Evolutionary conservation across 2,329 filamentous ascomycete species (phyloP), one percentile per base, ranked within the genome.

Genomic region (Penicillium oxalicum): DNA sequence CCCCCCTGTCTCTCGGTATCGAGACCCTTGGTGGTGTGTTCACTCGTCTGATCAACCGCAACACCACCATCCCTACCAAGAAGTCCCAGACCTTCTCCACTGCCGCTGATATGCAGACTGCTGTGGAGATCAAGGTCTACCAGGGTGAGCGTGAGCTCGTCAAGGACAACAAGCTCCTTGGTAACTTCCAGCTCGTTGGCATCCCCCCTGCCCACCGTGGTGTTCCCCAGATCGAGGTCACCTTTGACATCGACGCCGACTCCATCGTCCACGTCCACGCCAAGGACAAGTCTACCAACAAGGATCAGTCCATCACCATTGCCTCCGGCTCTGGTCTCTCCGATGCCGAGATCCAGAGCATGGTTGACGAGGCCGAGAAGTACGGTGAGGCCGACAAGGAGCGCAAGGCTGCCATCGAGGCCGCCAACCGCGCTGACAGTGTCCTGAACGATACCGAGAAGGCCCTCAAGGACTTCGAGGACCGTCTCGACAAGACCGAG

Each of bases 61-160:
- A 97, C 83, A 97, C 91, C 68, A 96, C 91, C 59, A 97, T 97
- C 69, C 91, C 91, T 49, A 97, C 91, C 77, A 96, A 96, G 86
- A 97, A 97, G 80, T 96, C 91, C 9, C 90, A 96, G 78, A 84
- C 91, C 69, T 97, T 97, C 84, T 96, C 91, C 48, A 97, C 91
- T 44, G 91, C 91, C 47, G 91, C 91, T 61, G 91, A 97, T 73
- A 95, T 94, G 87, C 91, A 97, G 81, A 95, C 88, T 56, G 91
- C 91, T 61, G 91, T 97, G 68, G 91, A 96, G 80, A 97, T 97
- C 81, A 96, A 97, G 87, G 91, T 97, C 57, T 97, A 84, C 87
- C 91, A 97, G 84, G 91, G 91, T 80, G 91, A 97, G 83, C 91
- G 91, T 88, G 91, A 96, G 80, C 89, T 96, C 56, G 91, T 96